Evolutionary conservation across 768 basidiomycete genomes (phyloP).

Genomic region (Tricholoma matsutake): DNA sequence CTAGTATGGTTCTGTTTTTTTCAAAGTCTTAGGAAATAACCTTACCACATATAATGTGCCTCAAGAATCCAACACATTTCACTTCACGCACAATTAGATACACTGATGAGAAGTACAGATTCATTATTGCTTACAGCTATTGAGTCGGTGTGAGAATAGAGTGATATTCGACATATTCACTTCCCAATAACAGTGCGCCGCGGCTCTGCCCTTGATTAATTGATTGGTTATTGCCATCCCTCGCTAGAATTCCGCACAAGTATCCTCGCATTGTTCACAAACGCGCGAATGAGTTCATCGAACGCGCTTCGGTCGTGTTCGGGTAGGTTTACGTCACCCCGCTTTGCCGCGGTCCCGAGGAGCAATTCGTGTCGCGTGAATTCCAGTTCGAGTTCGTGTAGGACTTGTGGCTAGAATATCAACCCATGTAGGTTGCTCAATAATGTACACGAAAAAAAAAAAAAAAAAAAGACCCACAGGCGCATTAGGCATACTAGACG

Average conservation of each 20-base stretch:
- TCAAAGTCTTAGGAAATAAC: no score
- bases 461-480: conserved; percentile 41
- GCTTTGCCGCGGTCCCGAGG: conserved; percentile 65
- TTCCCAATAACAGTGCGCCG: no score
- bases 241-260: conserved; percentile 72
- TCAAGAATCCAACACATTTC: no score
- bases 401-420: conserved; percentile 46
- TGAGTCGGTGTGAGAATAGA: no score
- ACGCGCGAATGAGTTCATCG: conserved; percentile 88
- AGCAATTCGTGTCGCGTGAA: conserved; percentile 69
- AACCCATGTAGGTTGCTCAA: conserved; percentile 1
- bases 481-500: conserved; percentile 44
- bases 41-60: no score
- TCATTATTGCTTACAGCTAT: no score
- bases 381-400: conserved; percentile 93
- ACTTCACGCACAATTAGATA: no score
- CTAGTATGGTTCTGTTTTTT: no score
- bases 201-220: no score
- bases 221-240: conserved; percentile 37
- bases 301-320: conserved; percentile 74
- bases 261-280: conserved; percentile 92
- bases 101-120: no score
- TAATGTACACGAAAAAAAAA: background rate
- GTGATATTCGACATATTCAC: no score
- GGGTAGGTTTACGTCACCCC: conserved; percentile 54